Conservation (phyloP, 2,329 filamentous ascomycete species). For the Sporothrix luriei region DNA sequence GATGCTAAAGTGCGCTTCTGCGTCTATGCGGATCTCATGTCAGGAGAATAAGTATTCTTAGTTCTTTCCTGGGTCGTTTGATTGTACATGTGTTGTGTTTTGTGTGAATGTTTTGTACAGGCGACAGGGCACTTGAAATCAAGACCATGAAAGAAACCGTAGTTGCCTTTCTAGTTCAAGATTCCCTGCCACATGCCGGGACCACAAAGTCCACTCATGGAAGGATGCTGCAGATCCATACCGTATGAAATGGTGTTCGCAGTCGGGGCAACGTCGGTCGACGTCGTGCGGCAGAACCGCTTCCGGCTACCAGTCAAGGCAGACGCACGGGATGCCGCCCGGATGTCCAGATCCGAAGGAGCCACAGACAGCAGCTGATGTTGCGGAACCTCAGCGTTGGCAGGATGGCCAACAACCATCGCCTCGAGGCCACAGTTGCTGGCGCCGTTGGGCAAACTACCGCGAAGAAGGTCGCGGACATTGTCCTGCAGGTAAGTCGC, state of each 20-base stretch:
- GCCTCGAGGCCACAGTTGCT: slow-evolving; percentile 43
- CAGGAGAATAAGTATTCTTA: background rate
- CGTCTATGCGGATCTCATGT: slow-evolving; percentile 19
- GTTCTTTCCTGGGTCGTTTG: background rate
- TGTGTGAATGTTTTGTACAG: slow-evolving; percentile 7
- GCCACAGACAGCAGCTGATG: slow-evolving; percentile 1
- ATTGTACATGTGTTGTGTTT: slow-evolving; percentile 14
- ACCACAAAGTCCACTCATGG: slow-evolving; percentile 55
- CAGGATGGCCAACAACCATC: slow-evolving; percentile 43
- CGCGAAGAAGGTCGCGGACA: slow-evolving; percentile 63
- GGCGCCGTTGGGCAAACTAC: slow-evolving; percentile 40
- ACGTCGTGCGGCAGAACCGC: slow-evolving; percentile 60
- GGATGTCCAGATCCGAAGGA: slow-evolving; percentile 22
- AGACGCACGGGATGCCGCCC: slow-evolving; percentile 38
- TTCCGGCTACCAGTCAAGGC: slow-evolving; percentile 58
- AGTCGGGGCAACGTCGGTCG: slow-evolving; percentile 18
- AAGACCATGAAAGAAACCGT: slow-evolving; percentile 28
- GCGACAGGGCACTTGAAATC: background rate
- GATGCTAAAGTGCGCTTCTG: background rate
- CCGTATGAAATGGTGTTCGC: slow-evolving; percentile 29
- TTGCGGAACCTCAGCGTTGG: slow-evolving; percentile 40
- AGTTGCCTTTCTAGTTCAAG: slow-evolving; percentile 51
- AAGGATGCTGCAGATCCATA: slow-evolving; percentile 52
- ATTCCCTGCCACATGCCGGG: slow-evolving; percentile 70
- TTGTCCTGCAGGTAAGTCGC: slow-evolving; percentile 63